Conservation (phyloP, 208 protist species). For the Crithidia expoeki region DNA sequence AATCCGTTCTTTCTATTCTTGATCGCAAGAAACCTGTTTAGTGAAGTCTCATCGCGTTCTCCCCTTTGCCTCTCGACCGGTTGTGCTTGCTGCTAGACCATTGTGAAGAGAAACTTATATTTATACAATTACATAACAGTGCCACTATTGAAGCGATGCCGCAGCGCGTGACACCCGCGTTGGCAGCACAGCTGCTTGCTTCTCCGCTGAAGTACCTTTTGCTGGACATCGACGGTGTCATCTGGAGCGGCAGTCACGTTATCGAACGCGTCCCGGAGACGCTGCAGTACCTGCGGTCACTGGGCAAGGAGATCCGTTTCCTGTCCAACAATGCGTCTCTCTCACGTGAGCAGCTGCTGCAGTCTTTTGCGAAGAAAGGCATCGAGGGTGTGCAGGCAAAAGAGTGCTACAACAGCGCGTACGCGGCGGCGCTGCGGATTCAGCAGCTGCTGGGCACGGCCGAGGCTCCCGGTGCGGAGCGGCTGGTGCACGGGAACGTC, state of each 20-base stretch:
- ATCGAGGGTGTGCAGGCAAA: constrained; percentile 42
- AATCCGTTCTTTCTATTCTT: no score
- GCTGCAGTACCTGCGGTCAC: constrained; percentile 50
- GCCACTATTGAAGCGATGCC: no score
- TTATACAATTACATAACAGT: no score
- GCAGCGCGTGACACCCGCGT: constrained; percentile 22
- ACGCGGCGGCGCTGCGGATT: constrained; percentile 57
- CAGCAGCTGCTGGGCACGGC: constrained; percentile 32
- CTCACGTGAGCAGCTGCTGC: constrained; percentile 41
- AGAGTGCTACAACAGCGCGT: constrained; percentile 78
- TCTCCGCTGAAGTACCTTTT: constrained; percentile 57
- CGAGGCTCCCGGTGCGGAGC: constrained; percentile 14
- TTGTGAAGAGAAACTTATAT: no score
- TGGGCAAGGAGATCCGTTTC: constrained; percentile 68
- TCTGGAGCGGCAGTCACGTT: constrained; percentile 59
- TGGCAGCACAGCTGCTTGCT: constrained; percentile 38
- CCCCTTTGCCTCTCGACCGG: no score
- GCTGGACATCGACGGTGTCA: constrained; percentile 75
- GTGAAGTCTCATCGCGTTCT: no score
- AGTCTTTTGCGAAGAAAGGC: constrained; percentile 44
- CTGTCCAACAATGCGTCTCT: constrained; percentile 77
- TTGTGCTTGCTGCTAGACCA: no score
- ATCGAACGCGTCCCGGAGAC: constrained; percentile 53
- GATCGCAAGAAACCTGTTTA: no score
- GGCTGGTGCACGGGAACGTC: constrained; percentile 64